A percentile compares a stretch with the other conserved stretches of the same genome.
Conservation (phyloP, 2,329 filamentous ascomycete species). For the Escovopsis weberi region DNA sequence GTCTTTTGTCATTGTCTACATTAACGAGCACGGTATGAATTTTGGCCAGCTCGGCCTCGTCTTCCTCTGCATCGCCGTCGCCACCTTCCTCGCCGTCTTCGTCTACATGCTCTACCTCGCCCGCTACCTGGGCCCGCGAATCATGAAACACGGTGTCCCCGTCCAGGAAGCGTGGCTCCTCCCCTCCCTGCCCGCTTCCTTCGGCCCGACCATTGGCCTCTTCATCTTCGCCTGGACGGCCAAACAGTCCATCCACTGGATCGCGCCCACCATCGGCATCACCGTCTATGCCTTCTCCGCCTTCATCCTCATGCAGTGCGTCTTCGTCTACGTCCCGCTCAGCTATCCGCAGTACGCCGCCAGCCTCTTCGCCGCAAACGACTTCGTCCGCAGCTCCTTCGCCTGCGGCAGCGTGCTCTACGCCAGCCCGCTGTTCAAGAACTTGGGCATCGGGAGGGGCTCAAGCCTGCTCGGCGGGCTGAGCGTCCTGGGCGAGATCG, state of each 20-base stretch:
- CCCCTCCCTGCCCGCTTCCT: constrained; percentile 37
- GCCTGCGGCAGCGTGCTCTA: constrained; percentile 48
- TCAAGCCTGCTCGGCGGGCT: constrained; percentile 41
- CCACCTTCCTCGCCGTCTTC: constrained; percentile 35
- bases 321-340: constrained; percentile 45
- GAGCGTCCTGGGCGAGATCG: constrained; percentile 38
- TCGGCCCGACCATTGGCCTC: constrained; percentile 42
- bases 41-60: constrained; percentile 43
- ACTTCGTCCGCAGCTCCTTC: constrained; percentile 42
- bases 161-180: constrained; percentile 39
- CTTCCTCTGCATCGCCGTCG: constrained; percentile 45
- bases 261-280: constrained; percentile 42
- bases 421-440: constrained; percentile 41
- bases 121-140: constrained; percentile 36
- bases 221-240: constrained; percentile 48
- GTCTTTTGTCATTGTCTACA: constrained; percentile 51
- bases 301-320: constrained; percentile 43
- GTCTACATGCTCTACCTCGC: constrained; percentile 37
- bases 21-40: constrained; percentile 43
- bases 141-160: constrained; percentile 32
- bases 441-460: constrained; percentile 44
- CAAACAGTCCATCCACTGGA: constrained; percentile 35
- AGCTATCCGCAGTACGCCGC: constrained; percentile 43
- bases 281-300: constrained; percentile 35
- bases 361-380: constrained; percentile 45